Conservation (phyloP, 106 monocot species). For the Apostasia ramifera region DNA sequence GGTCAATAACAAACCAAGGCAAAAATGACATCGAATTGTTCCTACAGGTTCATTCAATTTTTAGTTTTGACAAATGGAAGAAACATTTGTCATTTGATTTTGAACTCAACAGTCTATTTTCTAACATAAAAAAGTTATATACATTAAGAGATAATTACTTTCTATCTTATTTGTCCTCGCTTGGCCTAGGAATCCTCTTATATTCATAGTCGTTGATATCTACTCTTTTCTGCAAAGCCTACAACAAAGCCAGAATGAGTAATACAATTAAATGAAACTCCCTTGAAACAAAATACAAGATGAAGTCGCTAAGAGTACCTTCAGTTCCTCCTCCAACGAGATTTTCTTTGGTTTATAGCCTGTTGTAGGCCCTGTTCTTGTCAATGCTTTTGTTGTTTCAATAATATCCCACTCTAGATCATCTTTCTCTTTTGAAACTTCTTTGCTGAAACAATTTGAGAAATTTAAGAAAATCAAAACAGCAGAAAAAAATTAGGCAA, state of each 20-base stretch:
- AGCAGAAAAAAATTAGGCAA: background rate
- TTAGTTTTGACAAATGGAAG: too few species aligned
- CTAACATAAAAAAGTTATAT: too few species aligned
- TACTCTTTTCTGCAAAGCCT: conserved; percentile 73
- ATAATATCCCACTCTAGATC: conserved; percentile 87
- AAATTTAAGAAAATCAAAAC: background rate
- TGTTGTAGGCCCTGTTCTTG: conserved; percentile 69
- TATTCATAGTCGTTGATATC: conserved; percentile 84
- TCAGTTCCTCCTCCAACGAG: conserved; percentile 84
- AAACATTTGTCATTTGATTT: too few species aligned
- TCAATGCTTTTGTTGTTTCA: conserved; percentile 63
- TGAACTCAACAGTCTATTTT: too few species aligned
- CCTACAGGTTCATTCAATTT: too few species aligned
- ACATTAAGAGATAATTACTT: background rate
- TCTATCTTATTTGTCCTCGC: conserved; percentile 26
- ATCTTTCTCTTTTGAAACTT: conserved; percentile 87
- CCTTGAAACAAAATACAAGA: background rate
- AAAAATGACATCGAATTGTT: too few species aligned
- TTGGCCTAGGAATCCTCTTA: conserved; percentile 53
- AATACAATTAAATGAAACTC: background rate
- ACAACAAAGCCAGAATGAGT: conserved; percentile 6
- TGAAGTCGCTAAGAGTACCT: conserved; percentile 24
- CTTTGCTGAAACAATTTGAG: conserved; percentile 40
- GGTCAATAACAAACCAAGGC: too few species aligned
- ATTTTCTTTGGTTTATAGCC: conserved; percentile 76